Base-by-base conservation (phyloP, 2,329 filamentous ascomycete species). In the Penicillium hesseltinei region DNA sequence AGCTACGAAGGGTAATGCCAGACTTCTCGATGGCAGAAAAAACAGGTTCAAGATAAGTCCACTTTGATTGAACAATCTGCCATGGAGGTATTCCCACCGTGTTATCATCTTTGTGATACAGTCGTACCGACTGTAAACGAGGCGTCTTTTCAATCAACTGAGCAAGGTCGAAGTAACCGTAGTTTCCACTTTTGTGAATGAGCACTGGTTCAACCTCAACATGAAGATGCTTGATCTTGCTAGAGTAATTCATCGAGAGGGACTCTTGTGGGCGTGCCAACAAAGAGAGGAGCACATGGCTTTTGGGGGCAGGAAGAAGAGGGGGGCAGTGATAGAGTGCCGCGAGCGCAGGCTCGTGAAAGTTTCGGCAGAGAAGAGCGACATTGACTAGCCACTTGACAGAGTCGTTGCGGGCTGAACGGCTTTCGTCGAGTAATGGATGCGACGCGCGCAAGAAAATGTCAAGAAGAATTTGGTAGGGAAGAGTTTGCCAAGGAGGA, bases 291-390 rank as follows among this genome's bases (percentile, higher is more conserved):
- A 85, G 71, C 39, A 76, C 72, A 60, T 80, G 79, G 13, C 77
- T 77, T 60, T 82, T 80, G 35, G 75, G 72, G 36, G 79, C 73
- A 1, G 81, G 79, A 57, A 82, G 80, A 44, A 94, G 77, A 1
- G 86, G 86, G 9, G 90, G 90, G 5, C 80, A 84, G 46, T 82
- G 80, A 70, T 94, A 94, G 5, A 95, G 78, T 1, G 84, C 87
- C 5, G 86, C 86, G 50, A 94, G 74, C 2, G 89, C 89, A 5
- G 91, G 88, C 65, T 92, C 90, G 0, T 83, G 77, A 56, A 92
- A 91, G 2, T 80, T 72, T 50, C 80, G 83, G 64, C 88, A 92
- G 17, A 85, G 76, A 2, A 81, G 79, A 36, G 88, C 85, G 44
- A 83, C 77, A n/a, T 80, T 78, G 10, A 88, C 73, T 7, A 95